A percentile compares a stretch with the other conserved stretches of the same genome.
phyloP scores from a whole-genome alignment of 768 basidiomycete genomes.

The Termitomyces sp. region DNA sequence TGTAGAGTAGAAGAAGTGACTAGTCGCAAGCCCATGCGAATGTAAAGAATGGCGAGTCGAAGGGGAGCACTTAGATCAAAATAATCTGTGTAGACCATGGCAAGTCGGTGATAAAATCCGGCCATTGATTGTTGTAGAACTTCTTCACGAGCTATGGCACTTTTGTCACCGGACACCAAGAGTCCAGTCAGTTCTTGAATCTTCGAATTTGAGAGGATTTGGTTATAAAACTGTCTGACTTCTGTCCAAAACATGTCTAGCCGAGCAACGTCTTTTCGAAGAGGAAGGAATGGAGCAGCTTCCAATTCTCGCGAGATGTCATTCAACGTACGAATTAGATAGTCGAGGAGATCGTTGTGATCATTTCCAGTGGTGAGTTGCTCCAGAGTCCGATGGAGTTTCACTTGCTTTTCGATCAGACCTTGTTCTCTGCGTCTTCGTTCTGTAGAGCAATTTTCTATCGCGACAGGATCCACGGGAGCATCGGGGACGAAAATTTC shows the following conservation, averaged over 20 bases:
- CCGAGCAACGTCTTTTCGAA: conserved; percentile 37
- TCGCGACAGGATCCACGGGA: conserved; percentile 82
- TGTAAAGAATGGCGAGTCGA: conserved; percentile 55
- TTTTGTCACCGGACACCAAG: conserved; percentile 30
- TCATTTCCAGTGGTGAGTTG: conserved; percentile 48
- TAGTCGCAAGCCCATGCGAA: conserved; percentile 71
- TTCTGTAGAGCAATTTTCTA: conserved; percentile 40
- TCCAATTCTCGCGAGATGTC: conserved; percentile 23
- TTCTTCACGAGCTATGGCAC: conserved; percentile 50
- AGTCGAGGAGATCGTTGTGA: conserved; percentile 41
- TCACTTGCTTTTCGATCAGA: conserved; percentile 41
- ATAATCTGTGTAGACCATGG: conserved; percentile 62
- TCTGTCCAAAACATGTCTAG: conserved; percentile 71
- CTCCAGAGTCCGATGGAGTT: conserved; percentile 54
- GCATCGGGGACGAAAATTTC: conserved; percentile 76
- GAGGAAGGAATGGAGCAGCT: conserved; percentile 23
- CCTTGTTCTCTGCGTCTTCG: conserved; percentile 39
- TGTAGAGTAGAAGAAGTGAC: conserved; percentile 19
- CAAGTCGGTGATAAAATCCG: conserved; percentile 72
- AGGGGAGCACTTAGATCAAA: conserved; percentile 68
- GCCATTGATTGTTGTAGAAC: conserved; percentile 76
- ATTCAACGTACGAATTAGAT: conserved; percentile 35
- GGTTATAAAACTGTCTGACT: conserved; percentile 67
- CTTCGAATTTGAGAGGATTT: conserved; percentile 45
- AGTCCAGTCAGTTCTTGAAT: conserved; percentile 40